Base-by-base conservation (phyloP, 2,329 filamentous ascomycete genomes). In the Ramularia collo-cygni region DNA sequence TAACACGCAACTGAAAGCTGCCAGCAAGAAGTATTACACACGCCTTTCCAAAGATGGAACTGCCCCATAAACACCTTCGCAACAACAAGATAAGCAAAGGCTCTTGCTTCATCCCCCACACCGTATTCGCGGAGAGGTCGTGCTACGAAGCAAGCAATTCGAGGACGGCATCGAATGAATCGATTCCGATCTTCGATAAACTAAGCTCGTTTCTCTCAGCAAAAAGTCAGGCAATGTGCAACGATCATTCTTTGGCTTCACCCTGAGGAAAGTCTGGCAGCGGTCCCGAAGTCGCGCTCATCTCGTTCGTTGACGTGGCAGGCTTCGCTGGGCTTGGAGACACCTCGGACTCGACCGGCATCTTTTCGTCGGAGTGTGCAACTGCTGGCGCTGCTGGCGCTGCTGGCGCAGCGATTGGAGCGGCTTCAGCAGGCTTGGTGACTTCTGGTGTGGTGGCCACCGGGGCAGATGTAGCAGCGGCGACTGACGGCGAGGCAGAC, bases 271-370 rank as follows among this genome's bases (percentile, higher is more conserved):
- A 51, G 15, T 51, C 48, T 28, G 47, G 47, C 12, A 52, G 34
- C 9, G 50, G 50, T n/a, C 50, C 50, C 8, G 43, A 47, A 2
- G 50, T 52, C n/a, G 50, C 50, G 38, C 45, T 49, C 50, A 52
- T 50, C 21, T 38, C 44, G 18, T 45, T 43, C 8, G 45, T 38
- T 28, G 44, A 33, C 21, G 38, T 40, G 2, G 37, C 21, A 10
- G 28, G n/a, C 16, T 38, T 31, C 13, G 38, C 37, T 30, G 36
- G 33, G 10, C 28, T 14, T 9, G 29, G 31, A 17, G 21, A 17
- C 15, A 36, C 28, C 19, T 46, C 19, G 17, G 35, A 28, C n/a
- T 36, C 19, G 14, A 43, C 43, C 14, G 43, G 32, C 21, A 40
- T 15, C 18, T 43, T 46, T 36, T 47, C 38, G 6, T 39, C 37